phyloP scores from a whole-genome alignment of 495 filamentous ascomycete species.

The Penicillium waksmanii region DNA sequence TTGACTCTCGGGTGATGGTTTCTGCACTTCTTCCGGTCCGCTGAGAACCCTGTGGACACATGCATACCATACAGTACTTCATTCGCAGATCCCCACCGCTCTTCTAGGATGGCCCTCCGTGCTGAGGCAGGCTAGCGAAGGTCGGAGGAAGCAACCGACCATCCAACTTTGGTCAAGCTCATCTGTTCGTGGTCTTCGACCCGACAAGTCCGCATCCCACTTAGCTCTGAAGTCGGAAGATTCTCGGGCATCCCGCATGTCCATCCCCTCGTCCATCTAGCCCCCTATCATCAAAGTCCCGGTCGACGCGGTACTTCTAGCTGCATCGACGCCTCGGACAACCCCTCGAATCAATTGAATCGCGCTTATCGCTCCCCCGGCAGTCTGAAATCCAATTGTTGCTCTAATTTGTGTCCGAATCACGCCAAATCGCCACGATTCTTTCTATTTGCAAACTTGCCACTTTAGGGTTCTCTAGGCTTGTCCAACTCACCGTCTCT shows the following conservation, averaged over 20 bases:
- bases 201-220: background rate
- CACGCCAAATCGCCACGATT: conserved; percentile 5
- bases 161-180: background rate
- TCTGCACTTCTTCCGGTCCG: background rate
- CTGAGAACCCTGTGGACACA: background rate
- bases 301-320: background rate
- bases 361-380: conserved; percentile 20
- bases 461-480: conserved; percentile 9
- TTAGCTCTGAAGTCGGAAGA: background rate
- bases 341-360: conserved; percentile 6
- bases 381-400: background rate
- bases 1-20: background rate
- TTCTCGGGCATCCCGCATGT: background rate
- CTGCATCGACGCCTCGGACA: background rate
- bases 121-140: conserved; percentile 12
- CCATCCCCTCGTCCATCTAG: background rate
- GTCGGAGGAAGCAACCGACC: conserved; percentile 6
- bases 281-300: background rate
- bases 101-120: background rate
- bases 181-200: background rate
- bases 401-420: conserved; percentile 6
- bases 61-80: background rate
- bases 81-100: conserved; percentile 1
- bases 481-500: conserved; percentile 29
- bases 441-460: conserved; percentile 9